Percentiles rank a stretch among this genome's conserved stretches.
Conservation (phyloP, 176 grass and related monocot genomes). For the Ensete glaucum region DNA sequence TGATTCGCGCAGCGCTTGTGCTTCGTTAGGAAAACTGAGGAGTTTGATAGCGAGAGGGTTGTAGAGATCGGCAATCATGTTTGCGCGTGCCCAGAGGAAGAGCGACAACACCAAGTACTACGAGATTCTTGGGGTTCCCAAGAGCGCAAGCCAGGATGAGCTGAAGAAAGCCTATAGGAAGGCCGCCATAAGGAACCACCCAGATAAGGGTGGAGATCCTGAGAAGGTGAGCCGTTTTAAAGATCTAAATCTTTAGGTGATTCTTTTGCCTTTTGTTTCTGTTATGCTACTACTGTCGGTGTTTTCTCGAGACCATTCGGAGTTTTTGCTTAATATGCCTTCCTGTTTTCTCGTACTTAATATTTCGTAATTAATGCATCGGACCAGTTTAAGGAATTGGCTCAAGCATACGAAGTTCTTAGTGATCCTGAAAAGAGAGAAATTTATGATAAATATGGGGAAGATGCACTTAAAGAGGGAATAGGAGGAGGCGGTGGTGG, state of each 20-base stretch:
- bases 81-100: conserved; percentile 78
- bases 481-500: conserved; percentile 57
- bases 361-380: conserved; percentile 9
- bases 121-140: conserved; percentile 79
- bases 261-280: not conserved
- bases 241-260: not conserved
- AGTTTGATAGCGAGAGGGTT: not conserved
- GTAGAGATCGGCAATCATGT: conserved; percentile 40
- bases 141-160: conserved; percentile 66
- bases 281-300: too few species aligned
- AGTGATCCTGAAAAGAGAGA: conserved; percentile 90
- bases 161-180: conserved; percentile 88
- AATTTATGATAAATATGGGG: conserved; percentile 81
- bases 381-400: conserved; percentile 77
- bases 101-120: conserved; percentile 86
- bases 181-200: conserved; percentile 85
- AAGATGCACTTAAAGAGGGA: conserved; percentile 97
- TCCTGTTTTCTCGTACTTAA: not conserved
- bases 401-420: conserved; percentile 92
- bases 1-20: not conserved
- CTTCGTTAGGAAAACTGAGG: not conserved
- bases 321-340: not conserved
- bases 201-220: conserved; percentile 91
- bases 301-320: too few species aligned
- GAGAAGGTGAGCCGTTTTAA: conserved; percentile 46